A percentile compares a stretch with the other conserved stretches of the same genome.
Evolutionary conservation across 2,329 filamentous ascomycete genomes (phyloP).

Genomic region (Metarhizium rileyi): DNA sequence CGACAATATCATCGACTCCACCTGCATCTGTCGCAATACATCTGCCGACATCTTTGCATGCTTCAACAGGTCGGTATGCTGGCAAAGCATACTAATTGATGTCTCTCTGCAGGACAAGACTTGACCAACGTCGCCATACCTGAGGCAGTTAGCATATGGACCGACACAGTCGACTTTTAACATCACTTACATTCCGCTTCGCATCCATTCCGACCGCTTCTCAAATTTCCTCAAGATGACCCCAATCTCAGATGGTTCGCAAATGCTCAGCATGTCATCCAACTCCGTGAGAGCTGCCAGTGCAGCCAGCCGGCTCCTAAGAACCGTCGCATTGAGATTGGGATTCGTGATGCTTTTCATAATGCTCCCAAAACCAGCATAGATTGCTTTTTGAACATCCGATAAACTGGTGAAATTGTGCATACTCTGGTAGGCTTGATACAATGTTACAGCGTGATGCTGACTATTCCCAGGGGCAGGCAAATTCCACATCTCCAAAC

Average conservation of each 20-base stretch:
- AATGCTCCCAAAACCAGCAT: conserved; percentile 51
- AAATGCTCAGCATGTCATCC: conserved; percentile 61
- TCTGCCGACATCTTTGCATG: conserved; percentile 50
- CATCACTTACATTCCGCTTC: conserved; percentile 57
- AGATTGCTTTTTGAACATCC: conserved; percentile 46
- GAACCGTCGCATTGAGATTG: conserved; percentile 37
- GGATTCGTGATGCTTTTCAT: conserved; percentile 46
- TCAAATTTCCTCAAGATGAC: conserved; percentile 54
- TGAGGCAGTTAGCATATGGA: conserved; percentile 19
- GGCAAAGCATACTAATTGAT: conserved; percentile 68
- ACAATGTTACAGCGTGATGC: conserved; percentile 60
- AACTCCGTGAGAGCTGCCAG: conserved; percentile 72
- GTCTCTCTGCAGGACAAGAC: conserved; percentile 78
- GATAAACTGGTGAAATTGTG: conserved; percentile 51
- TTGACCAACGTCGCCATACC: conserved; percentile 67
- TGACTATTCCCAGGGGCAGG: conserved; percentile 56
- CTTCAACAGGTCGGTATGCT: conserved; percentile 53
- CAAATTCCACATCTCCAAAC: conserved; percentile 86
- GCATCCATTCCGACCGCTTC: conserved; percentile 66
- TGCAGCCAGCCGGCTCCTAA: conserved; percentile 48
- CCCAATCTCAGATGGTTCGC: conserved; percentile 49
- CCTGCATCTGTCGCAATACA: conserved; percentile 61
- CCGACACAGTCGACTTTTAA: neutral
- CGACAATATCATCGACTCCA: conserved; percentile 65
- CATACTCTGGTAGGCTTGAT: conserved; percentile 72